These are phyloP conservation scores for Lactarius vividus DNA, from an alignment of 768 basidiomycete species.

Conservation along the genomic window DNA sequence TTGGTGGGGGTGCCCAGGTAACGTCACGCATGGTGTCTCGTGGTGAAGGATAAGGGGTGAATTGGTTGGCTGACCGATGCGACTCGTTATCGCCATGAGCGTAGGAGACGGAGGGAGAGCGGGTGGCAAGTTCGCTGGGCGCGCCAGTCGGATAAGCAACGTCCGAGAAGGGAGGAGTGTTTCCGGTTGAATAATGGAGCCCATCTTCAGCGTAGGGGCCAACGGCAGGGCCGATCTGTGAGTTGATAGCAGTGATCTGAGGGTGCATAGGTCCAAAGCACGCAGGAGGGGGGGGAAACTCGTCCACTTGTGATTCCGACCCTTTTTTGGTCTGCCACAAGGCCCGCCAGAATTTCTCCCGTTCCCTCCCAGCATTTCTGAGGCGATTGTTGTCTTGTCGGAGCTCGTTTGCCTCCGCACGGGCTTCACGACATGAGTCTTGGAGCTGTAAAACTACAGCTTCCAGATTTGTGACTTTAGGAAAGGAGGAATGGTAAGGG, in stretches of 20 bases:
- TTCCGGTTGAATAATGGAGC: constrained; percentile 50
- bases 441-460: constrained; percentile 82
- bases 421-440: constrained; percentile 71
- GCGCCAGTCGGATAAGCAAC: constrained; percentile 44
- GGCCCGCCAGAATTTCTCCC: constrained; percentile 70
- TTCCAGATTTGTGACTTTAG: constrained; percentile 74
- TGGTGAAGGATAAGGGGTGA: constrained; percentile 40
- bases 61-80: constrained; percentile 52
- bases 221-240: constrained; percentile 32
- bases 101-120: constrained; percentile 48
- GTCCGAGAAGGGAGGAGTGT: constrained; percentile 43
- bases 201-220: constrained; percentile 43
- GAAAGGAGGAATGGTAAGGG: constrained; percentile 22
- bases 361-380: constrained; percentile 62
- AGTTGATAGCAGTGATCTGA: constrained; percentile 31
- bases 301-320: constrained; percentile 26
- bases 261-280: constrained; percentile 30
- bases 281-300: constrained; percentile 27
- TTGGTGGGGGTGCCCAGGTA: constrained; percentile 30
- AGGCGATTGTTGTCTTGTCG: constrained; percentile 64
- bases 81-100: constrained; percentile 37
- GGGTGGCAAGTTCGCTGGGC: constrained; percentile 41
- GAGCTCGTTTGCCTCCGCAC: constrained; percentile 57
- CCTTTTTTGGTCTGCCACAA: constrained; percentile 65
- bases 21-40: constrained; percentile 32